Base-by-base conservation (phyloP, 331 rosid species). In the Saraca asoca region DNA sequence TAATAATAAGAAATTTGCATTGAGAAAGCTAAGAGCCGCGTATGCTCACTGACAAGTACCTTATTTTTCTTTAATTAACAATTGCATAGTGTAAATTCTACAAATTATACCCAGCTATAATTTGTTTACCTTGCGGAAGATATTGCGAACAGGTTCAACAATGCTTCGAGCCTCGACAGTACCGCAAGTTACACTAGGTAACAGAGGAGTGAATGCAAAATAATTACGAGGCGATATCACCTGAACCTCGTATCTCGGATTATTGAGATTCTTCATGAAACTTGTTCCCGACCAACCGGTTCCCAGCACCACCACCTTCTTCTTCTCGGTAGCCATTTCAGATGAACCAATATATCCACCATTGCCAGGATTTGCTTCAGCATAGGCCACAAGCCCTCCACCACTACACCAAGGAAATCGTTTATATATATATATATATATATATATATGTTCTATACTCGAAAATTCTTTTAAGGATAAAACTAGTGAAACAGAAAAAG, bases 231-330 rank as follows among this genome's bases (percentile, higher is more conserved):
- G 98, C 15, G 98, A 93, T 13, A 93, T 68, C 49, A 93, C 84
- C 54, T 88, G 90, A 64, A 93, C 91, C 59, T 93, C 98, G 33
- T 86, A 93, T 37, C 77, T 75, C 0, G 91, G 87, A 65, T 51
- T 72, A 6, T 81, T 77, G 8, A 93, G 75, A 75, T 80, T 88
- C 91, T 85, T 93, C 72, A 93, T 34, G 75, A 93, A 93, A 78
- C 95, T 90, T 4, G 98, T 93, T 38, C 86, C 90, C 16, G 95
- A 97, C 98, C 98, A 93, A 20, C 98, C 98, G 12, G 96, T 93
- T 72, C 98, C 98, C 64, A 93, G 88, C 53, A 93, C 87, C 24
- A 93, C 95, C 67, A 93, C 95, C 72, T 84, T 93, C 79, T 88
- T 86, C 79, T 77, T 90, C 60, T 75, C 79, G 5, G 64, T 57